Evolutionary conservation across 192 early-diverging fungal species (phyloP), one percentile per base, ranked within the genome.

Genomic region (Linnemannia exigua): DNA sequence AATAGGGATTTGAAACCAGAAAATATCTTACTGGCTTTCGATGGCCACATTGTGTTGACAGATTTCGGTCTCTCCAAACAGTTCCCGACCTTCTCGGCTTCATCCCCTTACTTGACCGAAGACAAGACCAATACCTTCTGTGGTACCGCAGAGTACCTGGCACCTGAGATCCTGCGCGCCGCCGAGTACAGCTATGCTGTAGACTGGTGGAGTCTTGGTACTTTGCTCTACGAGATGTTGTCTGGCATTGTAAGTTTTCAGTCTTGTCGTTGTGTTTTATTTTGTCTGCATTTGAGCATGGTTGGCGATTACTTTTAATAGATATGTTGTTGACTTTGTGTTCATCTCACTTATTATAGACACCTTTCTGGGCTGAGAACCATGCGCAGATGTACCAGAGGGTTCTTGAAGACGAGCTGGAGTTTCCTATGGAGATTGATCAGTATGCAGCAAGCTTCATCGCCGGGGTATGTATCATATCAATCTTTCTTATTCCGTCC

Each of bases 11-110:
- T 93, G 44, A 96, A 96, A 88, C 95, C 95, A 15, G 95, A 95
- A 73, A 95, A 95, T 81, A 92, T 94, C 61, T 83, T 96, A 6
- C 79, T 98, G 5, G 93, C 93, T 51, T 75, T 82, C 1, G 92
- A 95, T 28, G 97, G 97, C n/a, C 96, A 98, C 77, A 87, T 98
- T 22, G 90, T 97, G 14, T 87, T 99, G 63, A 98, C 97, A 1
- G 98, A 99, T 79, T 99, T 99, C 91, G 97, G 98, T 5, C 90
- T 99, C 6, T 95, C 94, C 36, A 99, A 99, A 88, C 96, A 90
- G 77, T 92, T 91, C 61, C 80, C 85, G 28, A 72, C 79, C 14
- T 83, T 88, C 33, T 70, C 79, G 8, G 50, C 69, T 35, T 80
- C 77, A 20, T 68, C 76, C 36, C 50, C 66, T 7, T 74, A 81